Base-by-base conservation (phyloP, 768 basidiomycete genomes). In the Naganishia vaughanmartiniae region DNA sequence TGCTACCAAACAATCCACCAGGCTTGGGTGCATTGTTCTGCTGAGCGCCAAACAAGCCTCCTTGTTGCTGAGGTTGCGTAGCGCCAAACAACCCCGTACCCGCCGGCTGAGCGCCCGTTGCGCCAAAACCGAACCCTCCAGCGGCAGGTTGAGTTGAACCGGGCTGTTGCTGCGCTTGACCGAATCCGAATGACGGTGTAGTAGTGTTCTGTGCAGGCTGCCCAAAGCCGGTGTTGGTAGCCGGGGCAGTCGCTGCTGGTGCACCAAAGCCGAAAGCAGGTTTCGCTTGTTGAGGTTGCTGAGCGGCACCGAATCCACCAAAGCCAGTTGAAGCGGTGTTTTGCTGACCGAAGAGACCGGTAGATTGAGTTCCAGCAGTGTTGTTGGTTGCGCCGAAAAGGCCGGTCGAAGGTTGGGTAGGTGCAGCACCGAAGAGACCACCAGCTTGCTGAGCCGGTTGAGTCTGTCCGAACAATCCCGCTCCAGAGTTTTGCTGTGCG, bases 351-450 rank as follows among this genome's bases (percentile, higher is more conserved):
- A 83, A 83, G 9, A 76, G 67, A 12, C 78, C 69, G n/a, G 76
- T 66, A 5, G 45, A 54, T 36, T 80, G 42, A 10, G 53, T 55
- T 11, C 33, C 39, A 45, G 65, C 42, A 9, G 46, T 56, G 36
- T 73, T 67, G 19, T 30, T 42, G 39, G 21, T 60, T 39, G 68
- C 51, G 15, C 73, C 65, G 36, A 70, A 67, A 21, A 56, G 39
- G 6, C 65, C 55, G 17, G 55, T 57, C 26, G 70, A 39, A 17
- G 65, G 55, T n/a, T 54, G 42, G 2, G 71, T 34, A 28, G 73
- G 54, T 31, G 70, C 51, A 28, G 68, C 26, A 26, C 86, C 86
- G 79, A 90, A 92, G 26, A 65, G 67, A 15, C 75, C 75, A 11
- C 75, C 75, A 60, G 72, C 68, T n/a, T 73, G 71, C 21, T 63